phyloP scores from a whole-genome alignment of 2,329 filamentous ascomycete genomes.

The Cladosporium sp. region DNA sequence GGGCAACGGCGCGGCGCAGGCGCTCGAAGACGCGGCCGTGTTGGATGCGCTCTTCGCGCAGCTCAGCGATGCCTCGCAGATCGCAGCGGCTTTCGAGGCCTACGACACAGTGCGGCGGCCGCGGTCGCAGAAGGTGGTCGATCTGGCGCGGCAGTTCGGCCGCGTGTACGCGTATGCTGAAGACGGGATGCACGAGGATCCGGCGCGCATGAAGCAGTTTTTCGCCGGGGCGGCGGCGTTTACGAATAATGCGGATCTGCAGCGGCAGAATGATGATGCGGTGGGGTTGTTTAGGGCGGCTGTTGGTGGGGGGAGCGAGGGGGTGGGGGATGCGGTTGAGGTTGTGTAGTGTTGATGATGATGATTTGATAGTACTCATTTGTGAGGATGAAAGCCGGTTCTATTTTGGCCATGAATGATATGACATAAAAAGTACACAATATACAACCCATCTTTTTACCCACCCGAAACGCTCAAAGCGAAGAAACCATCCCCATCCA shows the following conservation, averaged over 20 bases:
- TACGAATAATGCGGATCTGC: constrained; percentile 27
- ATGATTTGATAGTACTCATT: no score
- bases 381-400: no score
- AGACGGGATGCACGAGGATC: constrained; percentile 24
- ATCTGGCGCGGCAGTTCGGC: constrained; percentile 27
- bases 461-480: no score
- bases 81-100: constrained; percentile 22
- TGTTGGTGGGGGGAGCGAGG: neutral
- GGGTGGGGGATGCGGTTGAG: neutral
- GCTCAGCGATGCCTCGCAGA: constrained; percentile 13
- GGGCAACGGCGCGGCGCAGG: constrained; percentile 33
- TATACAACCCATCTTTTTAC: no score
- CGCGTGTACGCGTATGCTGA: constrained; percentile 27
- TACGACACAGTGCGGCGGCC: constrained; percentile 25
- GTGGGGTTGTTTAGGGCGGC: constrained; percentile 18
- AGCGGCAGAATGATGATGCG: constrained; percentile 27
- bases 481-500: neutral
- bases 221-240: constrained; percentile 27
- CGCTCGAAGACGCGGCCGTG: constrained; percentile 34
- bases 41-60: constrained; percentile 27
- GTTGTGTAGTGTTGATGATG: neutral
- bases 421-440: no score
- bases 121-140: constrained; percentile 26
- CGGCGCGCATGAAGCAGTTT: constrained; percentile 25
- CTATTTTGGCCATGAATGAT: no score